phyloP scores from a whole-genome alignment of 805 yeast genomes.

The Yarrowia alimentaria region DNA sequence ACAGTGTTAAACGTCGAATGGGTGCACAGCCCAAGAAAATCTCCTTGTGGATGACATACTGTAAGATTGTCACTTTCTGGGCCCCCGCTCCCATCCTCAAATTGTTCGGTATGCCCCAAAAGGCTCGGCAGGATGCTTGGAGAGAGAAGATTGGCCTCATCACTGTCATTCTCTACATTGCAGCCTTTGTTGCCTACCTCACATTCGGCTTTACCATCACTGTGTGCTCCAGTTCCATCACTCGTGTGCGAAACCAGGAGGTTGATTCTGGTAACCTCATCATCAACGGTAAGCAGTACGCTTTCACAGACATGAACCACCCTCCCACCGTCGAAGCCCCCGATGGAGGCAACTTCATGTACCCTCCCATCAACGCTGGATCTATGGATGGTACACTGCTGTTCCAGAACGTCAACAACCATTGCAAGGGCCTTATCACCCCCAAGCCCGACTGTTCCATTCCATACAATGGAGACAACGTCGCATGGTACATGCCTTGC shows the following conservation, averaged over 20 bases:
- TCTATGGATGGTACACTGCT: conserved; percentile 80
- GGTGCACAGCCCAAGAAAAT: conserved; percentile 31
- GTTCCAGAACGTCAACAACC: conserved; percentile 86
- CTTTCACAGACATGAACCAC: conserved; percentile 64
- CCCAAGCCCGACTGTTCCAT: conserved; percentile 69
- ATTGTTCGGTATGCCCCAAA: conserved; percentile 72
- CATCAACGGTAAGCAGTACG: conserved; percentile 79
- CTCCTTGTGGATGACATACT: conserved; percentile 76
- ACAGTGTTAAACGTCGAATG: conserved; percentile 13
- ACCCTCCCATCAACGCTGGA: conserved; percentile 85
- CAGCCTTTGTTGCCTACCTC: conserved; percentile 75
- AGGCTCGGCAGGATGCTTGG: conserved; percentile 92
- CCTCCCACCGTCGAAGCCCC: conserved; percentile 80
- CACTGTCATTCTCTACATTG: conserved; percentile 68
- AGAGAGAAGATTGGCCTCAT: conserved; percentile 89
- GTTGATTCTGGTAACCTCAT: conserved; percentile 62
- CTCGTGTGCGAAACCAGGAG: conserved; percentile 60
- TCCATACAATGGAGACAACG: conserved; percentile 57
- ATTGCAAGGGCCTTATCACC: conserved; percentile 71
- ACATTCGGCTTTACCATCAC: conserved; percentile 88
- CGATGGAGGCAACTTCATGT: conserved; percentile 63
- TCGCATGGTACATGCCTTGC: conserved; percentile 98
- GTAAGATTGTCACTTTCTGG: conserved; percentile 83
- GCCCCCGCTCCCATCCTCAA: conserved; percentile 74
- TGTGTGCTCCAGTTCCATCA: conserved; percentile 56